Base-by-base conservation (phyloP, 148 eudicot genomes). In the Polygonum aviculare region DNA sequence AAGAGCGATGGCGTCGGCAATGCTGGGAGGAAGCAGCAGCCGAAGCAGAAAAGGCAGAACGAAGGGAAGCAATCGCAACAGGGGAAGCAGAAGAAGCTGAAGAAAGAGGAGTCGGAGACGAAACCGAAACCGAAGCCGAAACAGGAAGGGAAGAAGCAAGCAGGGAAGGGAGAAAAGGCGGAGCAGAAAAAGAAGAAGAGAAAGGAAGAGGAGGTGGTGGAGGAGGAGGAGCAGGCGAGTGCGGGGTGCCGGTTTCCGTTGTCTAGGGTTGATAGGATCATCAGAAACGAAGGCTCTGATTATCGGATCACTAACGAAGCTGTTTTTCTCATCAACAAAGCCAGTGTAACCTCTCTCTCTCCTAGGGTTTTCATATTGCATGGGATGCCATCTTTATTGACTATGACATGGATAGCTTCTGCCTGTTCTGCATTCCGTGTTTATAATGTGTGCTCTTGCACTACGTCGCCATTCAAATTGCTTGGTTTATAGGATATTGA, bases 271-370 rank as follows among this genome's bases (percentile, higher is more conserved):
- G 84, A 77, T 41, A 74, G 85, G 82, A 89, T 89, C 47, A 78
- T 87, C 7, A 87, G 79, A 79, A 78, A 80, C 38, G 88, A 85
- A 41, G 83, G 75, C 74, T 57, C 82, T 51, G 85, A 84, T 69
- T 38, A 77, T 73, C 83, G 82, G 15, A 78, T 89, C 76, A 69
- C 82, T 36, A 82, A 85, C 36, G 92, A 89, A 60, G 85, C 92
- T 31, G 76, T 82, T 75, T 89, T 85, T 54, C 77, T 87, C 78
- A 75, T 87, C 78, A 89, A 89, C 76, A 85, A 84, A 82, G 90
- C 92, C 51, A 60, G 88, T 84, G 92, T 89, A 86, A 76, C 40
- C 44, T 76, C 22, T 15, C 18, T 73, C 18, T 55, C 63, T 36
- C 16, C 36, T n/a, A 39, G 55, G 67, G 75, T 73, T 73, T 72